These are phyloP conservation scores for Perilla frutescens DNA, from an alignment of 257 asterid species.

Conservation along the genomic window DNA sequence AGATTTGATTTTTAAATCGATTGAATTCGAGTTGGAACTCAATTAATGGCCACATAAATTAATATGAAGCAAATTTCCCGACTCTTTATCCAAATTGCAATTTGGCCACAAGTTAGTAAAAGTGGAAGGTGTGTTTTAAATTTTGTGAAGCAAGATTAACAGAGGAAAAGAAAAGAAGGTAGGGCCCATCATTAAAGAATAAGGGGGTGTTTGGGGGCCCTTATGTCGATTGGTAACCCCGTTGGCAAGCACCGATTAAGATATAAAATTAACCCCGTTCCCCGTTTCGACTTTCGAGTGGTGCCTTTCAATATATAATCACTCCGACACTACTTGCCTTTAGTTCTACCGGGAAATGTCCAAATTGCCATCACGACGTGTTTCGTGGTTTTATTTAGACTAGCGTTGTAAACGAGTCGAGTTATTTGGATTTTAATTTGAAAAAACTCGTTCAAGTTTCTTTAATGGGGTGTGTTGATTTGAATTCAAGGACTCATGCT, in stretches of 20 bases:
- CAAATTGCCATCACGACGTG: conserved; percentile 35
- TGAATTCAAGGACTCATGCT: too few relatives aligned
- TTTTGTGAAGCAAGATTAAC: neutral
- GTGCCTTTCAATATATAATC: conserved; percentile 35
- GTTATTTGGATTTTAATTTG: too few relatives aligned
- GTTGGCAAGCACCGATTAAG: conserved; percentile 49
- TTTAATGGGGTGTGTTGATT: too few relatives aligned
- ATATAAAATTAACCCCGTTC: conserved; percentile 5
- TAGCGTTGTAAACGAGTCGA: too few relatives aligned
- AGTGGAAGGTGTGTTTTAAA: conserved; percentile 8
- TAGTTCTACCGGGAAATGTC: neutral
- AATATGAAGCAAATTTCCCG: neutral
- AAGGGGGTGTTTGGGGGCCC: conserved; percentile 46
- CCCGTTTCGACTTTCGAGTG: conserved; percentile 33
- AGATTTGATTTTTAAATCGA: neutral
- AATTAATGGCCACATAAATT: neutral
- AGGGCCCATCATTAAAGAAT: conserved; percentile 40
- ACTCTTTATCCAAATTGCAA: conserved; percentile 25
- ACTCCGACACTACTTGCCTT: conserved; percentile 30
- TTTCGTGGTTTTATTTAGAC: neutral
- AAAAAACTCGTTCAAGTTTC: too few relatives aligned
- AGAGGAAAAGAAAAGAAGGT: conserved; percentile 15
- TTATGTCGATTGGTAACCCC: conserved; percentile 63
- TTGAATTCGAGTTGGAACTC: neutral
- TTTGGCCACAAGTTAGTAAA: neutral